These are phyloP conservation scores for Colletotrichum lini DNA, from an alignment of 2,329 filamentous ascomycete genomes.

Conservation along the genomic window DNA sequence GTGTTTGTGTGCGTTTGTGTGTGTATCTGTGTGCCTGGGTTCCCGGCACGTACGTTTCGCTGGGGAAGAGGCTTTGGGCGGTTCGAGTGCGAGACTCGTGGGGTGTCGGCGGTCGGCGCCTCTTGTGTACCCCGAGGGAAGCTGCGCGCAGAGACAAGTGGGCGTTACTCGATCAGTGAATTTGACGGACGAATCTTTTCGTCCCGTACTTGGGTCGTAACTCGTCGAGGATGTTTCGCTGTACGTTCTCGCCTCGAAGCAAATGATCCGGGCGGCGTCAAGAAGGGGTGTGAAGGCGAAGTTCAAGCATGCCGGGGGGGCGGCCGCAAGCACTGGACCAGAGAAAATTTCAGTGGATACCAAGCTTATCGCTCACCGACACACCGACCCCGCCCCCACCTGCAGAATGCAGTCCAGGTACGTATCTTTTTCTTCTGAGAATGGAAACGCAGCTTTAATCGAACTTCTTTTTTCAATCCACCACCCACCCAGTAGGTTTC, in stretches of 20 bases:
- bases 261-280: constrained; percentile 10
- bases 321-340: neutral
- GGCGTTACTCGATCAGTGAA: neutral
- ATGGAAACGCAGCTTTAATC: too few relatives aligned
- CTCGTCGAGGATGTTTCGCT: neutral
- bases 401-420: too few relatives aligned
- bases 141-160: neutral
- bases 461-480: too few relatives aligned
- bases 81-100: neutral
- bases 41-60: neutral
- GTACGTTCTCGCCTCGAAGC: constrained; percentile 7
- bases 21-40: neutral
- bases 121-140: neutral
- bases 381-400: constrained; percentile 45
- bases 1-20: neutral
- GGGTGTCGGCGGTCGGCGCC: neutral
- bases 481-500: too few relatives aligned
- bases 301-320: neutral
- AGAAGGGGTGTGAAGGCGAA: neutral
- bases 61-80: neutral
- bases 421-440: too few relatives aligned
- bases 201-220: neutral
- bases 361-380: constrained; percentile 19
- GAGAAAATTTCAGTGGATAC: constrained; percentile 21
- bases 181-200: neutral